Evolutionary conservation across 2,329 filamentous ascomycete genomes (phyloP), one percentile per base, ranked within the genome.

Genomic region (Myriosclerotinia duriaeana): DNA sequence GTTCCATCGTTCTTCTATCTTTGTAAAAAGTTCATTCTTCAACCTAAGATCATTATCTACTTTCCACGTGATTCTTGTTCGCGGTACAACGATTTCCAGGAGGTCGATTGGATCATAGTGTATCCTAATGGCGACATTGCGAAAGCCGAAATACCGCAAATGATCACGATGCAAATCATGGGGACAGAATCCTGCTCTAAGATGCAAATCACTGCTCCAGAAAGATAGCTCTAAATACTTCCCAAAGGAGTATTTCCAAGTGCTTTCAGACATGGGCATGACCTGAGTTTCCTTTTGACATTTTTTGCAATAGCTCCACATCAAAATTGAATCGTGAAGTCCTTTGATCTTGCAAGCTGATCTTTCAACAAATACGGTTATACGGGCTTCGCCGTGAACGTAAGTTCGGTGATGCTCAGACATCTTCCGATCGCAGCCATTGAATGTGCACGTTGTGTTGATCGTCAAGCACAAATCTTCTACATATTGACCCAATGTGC

Each of bases 201-300:
- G 87, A 75, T 88, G 90, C 59, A 98, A 80, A 48, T 92, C 90
- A 53, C 87, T 90, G 74, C 93, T 94, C 93, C 94, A 99, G 77
- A 98, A 98, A 2, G 93, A 93, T 22, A 99, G 82, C 78, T 99
- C 95, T n/a, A 99, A 83, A 74, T 98, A 99, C 78, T 99, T 99
- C 14, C 92, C 95, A 74, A 99, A 96, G 0, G 95, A 99, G 77
- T 99, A 99, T 77, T 96, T 97, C 91, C 93, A 99, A 0, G 93
- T 96, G 73, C 88, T 93, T 66, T 93, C 88, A 0, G 94, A 97
- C 92, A 99, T 97, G 42, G 89, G 88, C 71, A 91, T 90, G 58
- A 93, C 88, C 50, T 92, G 91, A 0, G 94, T 96, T 76, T 98
- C 93, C 71, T 92, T 92, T 63, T 91, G 89, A 77, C 96, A 99